A percentile compares a stretch with the other conserved stretches of the same genome.
Evolutionary conservation across 2,329 filamentous ascomycete species (phyloP).

Genomic region (Trichoderma guizhouense): DNA sequence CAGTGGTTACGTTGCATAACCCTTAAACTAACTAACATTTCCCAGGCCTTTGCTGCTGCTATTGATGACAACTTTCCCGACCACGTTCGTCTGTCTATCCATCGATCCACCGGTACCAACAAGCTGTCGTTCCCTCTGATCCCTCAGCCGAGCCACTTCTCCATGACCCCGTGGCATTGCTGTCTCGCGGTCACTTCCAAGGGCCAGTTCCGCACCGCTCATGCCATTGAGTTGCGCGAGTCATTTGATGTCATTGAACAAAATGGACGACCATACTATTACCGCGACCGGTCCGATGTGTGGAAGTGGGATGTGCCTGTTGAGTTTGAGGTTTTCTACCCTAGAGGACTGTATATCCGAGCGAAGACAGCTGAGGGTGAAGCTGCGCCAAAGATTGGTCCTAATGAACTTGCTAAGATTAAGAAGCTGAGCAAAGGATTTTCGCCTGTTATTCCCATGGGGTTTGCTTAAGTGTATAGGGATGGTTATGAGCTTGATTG

Average conservation of each 20-base stretch:
- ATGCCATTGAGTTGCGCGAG: not conserved
- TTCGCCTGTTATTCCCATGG: not conserved
- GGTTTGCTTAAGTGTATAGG: not conserved
- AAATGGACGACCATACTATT: not conserved
- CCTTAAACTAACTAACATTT: not conserved
- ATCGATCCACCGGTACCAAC: not conserved
- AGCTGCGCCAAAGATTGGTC: not conserved
- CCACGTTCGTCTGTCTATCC: not conserved
- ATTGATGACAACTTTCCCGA: not conserved
- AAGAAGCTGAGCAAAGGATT: not conserved
- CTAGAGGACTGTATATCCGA: not conserved
- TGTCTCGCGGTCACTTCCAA: not conserved
- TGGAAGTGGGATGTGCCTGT: constrained; percentile 5
- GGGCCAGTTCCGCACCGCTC: not conserved
- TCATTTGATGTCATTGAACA: not conserved
- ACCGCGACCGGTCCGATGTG: not conserved
- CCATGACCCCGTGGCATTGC: constrained; percentile 1
- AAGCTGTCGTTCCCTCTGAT: not conserved
- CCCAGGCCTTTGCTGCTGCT: not conserved
- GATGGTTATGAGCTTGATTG: not conserved
- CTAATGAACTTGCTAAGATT: not conserved
- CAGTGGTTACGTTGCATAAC: not conserved
- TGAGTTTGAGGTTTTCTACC: constrained; percentile 3
- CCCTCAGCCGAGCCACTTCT: not conserved
- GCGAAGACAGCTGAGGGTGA: not conserved